Evolutionary conservation across 495 filamentous ascomycete genomes (phyloP).

Genomic region (Tuber indicum): DNA sequence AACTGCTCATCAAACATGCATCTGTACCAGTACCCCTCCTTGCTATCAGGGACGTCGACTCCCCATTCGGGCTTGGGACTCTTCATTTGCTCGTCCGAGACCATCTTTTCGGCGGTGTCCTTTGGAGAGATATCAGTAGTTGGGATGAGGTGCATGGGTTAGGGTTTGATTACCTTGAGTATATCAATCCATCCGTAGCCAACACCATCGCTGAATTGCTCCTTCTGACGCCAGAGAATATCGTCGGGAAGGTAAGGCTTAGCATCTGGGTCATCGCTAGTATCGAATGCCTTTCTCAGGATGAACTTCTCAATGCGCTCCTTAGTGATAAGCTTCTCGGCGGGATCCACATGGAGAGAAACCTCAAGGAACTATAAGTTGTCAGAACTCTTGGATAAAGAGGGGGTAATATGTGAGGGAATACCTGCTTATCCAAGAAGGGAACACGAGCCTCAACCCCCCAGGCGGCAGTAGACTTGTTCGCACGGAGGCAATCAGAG

Average conservation of each 20-base stretch:
- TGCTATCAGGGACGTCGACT: slow-evolving; percentile 80
- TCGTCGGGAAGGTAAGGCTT: slow-evolving; percentile 84
- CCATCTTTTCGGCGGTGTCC: slow-evolving; percentile 78
- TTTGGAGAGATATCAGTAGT: slow-evolving; percentile 9
- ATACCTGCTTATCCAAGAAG: slow-evolving; percentile 84
- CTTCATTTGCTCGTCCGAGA: slow-evolving; percentile 95
- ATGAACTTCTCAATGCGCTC: slow-evolving; percentile 95
- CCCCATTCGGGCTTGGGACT: slow-evolving; percentile 96
- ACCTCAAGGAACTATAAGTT: slow-evolving; percentile 71
- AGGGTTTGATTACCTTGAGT: slow-evolving; percentile 52
- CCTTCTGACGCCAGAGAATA: slow-evolving; percentile 97
- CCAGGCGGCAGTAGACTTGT: slow-evolving; percentile 99
- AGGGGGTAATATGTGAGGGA: slow-evolving; percentile 16
- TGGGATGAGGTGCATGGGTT: too few species aligned
- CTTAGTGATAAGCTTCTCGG: slow-evolving; percentile 89
- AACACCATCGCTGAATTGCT: slow-evolving; percentile 97
- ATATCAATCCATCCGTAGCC: slow-evolving; percentile 99
- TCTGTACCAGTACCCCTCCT: slow-evolving; percentile 97
- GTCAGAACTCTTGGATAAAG: slow-evolving; percentile 7
- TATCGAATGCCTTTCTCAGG: slow-evolving; percentile 93
- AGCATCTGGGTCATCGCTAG: slow-evolving; percentile 67
- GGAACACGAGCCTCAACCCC: slow-evolving; percentile 96
- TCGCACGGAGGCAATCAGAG: slow-evolving; percentile 89
- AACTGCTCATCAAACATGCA: slow-evolving; percentile 98
- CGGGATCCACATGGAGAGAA: slow-evolving; percentile 84